Conservation (phyloP, 108 stramenopile genomes). For the Pseudonitzschia delicatissima region DNA sequence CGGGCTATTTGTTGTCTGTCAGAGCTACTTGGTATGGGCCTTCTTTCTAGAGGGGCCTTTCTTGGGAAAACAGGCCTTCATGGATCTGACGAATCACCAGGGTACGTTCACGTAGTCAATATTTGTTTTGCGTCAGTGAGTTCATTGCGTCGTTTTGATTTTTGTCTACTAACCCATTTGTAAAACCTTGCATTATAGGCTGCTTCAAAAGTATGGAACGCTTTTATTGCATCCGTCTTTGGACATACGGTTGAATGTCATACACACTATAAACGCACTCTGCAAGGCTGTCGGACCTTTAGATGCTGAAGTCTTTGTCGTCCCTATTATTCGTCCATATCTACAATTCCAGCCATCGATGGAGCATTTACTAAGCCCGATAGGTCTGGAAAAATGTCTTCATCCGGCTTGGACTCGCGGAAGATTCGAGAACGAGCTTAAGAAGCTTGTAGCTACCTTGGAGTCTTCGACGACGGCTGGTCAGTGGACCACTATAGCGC, state of each 20-base stretch:
- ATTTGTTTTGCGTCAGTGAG: background rate
- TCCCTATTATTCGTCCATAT: constrained; percentile 60
- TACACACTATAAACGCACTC: constrained; percentile 42
- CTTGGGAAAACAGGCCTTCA: constrained; percentile 28
- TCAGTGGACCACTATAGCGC: constrained; percentile 47
- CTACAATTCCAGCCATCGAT: constrained; percentile 52
- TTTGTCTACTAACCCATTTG: background rate
- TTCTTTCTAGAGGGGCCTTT: constrained; percentile 58
- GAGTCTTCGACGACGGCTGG: constrained; percentile 30
- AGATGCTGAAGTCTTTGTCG: constrained; percentile 67
- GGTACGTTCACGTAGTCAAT: constrained; percentile 18
- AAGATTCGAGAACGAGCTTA: constrained; percentile 31
- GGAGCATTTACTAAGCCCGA: constrained; percentile 21
- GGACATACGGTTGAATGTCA: constrained; percentile 46
- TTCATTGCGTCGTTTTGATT: background rate
- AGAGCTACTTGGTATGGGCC: constrained; percentile 53
- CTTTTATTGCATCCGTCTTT: constrained; percentile 72
- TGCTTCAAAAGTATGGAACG: constrained; percentile 66
- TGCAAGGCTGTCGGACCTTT: constrained; percentile 56
- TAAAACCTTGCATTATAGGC: constrained; percentile 25
- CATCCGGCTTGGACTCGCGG: constrained; percentile 40
- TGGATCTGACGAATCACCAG: constrained; percentile 14
- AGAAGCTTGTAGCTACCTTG: constrained; percentile 3
- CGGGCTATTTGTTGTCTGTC: constrained; percentile 68
- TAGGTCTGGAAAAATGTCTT: constrained; percentile 34